Base-by-base conservation (phyloP, 192 early-diverging fungal genomes). In the Rhizophagus prolifer region DNA sequence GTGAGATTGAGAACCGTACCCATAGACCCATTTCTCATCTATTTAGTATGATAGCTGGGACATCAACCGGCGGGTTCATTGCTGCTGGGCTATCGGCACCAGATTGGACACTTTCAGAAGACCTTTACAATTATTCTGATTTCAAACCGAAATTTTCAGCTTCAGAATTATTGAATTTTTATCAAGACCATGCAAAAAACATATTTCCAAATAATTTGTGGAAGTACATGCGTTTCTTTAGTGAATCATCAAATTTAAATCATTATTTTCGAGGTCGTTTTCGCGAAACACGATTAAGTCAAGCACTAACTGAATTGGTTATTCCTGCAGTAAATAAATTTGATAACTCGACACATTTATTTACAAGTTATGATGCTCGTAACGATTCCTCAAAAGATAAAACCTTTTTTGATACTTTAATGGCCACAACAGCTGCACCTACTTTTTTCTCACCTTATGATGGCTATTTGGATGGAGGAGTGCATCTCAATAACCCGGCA, bases 21-120 rank as follows among this genome's bases (percentile, higher is more conserved):
- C 63, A 65, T 65, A 65, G 63, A 65, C 63, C 63, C 31, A 65
- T 65, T 65, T 65, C 63, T 16, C 63, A 65, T 19, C 14, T 65
- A 65, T 65, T 65, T 65, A 65, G 10, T 31, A 65, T 65, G 63
- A 65, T 65, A 65, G 9, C 63, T 65, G 63, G 63, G 19, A 65
- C 63, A 36, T 65, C 63, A 3, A 65, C 63, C 3, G 63, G 63
- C 7, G 30, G 63, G 3, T 30, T 65, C 3, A 65, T 65, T 36
- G 63, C 63, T 31, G 26, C 63, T 16, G 30, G 63, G 21, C 6
- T 65, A 36, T 65, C 63, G 16, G 30, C 63, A 36, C 63, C 63
- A 65, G 0, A 65, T 12, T 65, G 9, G 41, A 12, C 41, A 44
- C 0, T 0, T 8, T 36, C 31, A 36, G 3, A 31, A 0, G 4